Percentiles rank a stretch among this genome's conserved stretches.
These are phyloP conservation scores for Mycena rebaudengoi DNA, from an alignment of 768 basidiomycete genomes.

Conservation along the genomic window DNA sequence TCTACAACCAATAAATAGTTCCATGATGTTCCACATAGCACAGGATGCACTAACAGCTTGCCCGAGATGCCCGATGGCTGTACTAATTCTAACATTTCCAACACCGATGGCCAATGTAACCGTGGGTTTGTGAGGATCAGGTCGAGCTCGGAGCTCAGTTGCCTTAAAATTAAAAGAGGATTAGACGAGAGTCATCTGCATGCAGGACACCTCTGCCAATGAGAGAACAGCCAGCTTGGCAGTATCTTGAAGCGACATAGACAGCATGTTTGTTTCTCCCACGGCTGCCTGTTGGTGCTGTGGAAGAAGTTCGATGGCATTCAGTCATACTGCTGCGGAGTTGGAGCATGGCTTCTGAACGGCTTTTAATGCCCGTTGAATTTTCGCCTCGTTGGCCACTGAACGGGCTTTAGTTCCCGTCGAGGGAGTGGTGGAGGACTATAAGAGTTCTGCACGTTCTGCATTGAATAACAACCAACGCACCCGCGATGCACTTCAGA, in stretches of 20 bases:
- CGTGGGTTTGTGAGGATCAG: no score
- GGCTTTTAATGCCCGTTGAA: neutral
- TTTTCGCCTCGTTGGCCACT: neutral
- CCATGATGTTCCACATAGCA: no score
- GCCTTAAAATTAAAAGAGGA: no score
- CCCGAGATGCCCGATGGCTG: no score
- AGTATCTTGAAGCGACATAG: no score
- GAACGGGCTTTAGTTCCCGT: neutral
- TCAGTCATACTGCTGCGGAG: neutral
- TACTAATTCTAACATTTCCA: neutral
- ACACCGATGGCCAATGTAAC: neutral
- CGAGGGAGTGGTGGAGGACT: neutral
- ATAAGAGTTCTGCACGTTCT: conserved; percentile 1
- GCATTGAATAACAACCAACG: conserved; percentile 7
- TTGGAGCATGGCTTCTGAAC: neutral
- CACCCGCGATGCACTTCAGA: conserved; percentile 10
- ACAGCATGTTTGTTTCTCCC: neutral
- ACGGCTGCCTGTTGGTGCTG: neutral
- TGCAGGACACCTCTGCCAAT: no score
- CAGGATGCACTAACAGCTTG: no score
- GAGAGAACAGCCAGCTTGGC: no score
- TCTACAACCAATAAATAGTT: no score
- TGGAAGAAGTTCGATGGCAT: conserved; percentile 3
- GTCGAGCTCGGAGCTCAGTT: no score
- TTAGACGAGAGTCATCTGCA: no score